phyloP scores from a whole-genome alignment of 305 asterid species.

The Fraxinus paxiana region DNA sequence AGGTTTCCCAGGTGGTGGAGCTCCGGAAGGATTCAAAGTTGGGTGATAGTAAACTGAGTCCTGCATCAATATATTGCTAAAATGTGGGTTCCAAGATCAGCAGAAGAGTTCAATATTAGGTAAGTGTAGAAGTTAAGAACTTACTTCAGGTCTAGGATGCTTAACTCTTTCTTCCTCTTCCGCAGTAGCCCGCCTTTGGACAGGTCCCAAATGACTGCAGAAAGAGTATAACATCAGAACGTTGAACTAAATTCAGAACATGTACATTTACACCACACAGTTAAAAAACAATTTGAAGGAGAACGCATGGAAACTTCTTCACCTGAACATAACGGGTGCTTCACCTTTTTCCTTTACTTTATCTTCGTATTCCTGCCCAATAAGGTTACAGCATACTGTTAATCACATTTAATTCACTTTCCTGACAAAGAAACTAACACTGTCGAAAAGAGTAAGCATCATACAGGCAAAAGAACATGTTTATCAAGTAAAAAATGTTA shows the following conservation, averaged over 20 bases:
- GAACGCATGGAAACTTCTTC: conserved; percentile 22
- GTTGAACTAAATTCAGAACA: conserved; percentile 21
- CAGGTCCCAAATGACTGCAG: conserved; percentile 95
- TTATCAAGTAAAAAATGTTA: background rate
- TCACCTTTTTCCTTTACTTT: conserved; percentile 95
- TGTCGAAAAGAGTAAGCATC: background rate
- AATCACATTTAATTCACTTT: conserved; percentile 6
- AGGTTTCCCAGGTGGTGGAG: conserved; percentile 99
- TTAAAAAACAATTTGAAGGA: conserved; percentile 2
- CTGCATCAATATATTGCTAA: conserved; percentile 44
- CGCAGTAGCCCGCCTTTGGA: conserved; percentile 65
- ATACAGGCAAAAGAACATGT: background rate
- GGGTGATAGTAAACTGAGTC: conserved; percentile 98
- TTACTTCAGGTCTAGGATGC: conserved; percentile 84
- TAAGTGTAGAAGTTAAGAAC: conserved; percentile 18
- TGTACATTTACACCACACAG: background rate
- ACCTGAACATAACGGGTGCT: conserved; percentile 99
- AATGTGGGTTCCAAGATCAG: conserved; percentile 29
- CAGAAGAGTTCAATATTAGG: conserved; percentile 14
- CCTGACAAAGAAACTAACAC: background rate
- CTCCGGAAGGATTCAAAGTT: conserved; percentile 97
- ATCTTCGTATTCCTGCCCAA: conserved; percentile 78
- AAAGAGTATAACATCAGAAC: conserved; percentile 21
- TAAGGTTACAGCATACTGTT: conserved; percentile 12
- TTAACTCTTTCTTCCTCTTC: conserved; percentile 90